Conservation (phyloP, 2,329 filamentous ascomycete genomes). For the Fusarium proliferatum region DNA sequence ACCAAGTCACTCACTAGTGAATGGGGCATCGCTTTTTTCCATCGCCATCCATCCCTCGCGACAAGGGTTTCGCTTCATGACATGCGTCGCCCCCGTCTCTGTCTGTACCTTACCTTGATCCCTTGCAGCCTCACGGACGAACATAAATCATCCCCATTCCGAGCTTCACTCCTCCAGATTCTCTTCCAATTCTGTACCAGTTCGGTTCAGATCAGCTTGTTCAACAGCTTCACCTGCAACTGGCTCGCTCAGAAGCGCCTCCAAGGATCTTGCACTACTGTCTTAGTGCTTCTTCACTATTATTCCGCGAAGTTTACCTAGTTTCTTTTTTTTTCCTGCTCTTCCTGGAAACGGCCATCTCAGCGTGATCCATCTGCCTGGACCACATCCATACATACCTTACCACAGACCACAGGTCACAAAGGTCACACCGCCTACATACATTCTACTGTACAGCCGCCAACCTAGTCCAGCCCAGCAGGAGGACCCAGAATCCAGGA, state of each 20-base stretch:
- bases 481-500: conserved; percentile 43
- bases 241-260: conserved; percentile 44
- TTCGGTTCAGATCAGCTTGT: conserved; percentile 40
- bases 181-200: conserved; percentile 33
- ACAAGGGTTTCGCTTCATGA: conserved; percentile 43
- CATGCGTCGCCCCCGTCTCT: conserved; percentile 37
- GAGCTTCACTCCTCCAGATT: conserved; percentile 30
- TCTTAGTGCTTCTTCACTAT: conserved; percentile 45
- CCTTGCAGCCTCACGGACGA: conserved; percentile 47
- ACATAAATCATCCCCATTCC: conserved; percentile 47
- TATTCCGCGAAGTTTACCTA: conserved; percentile 30
- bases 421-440: conserved; percentile 47
- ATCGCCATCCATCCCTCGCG: conserved; percentile 35
- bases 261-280: conserved; percentile 41
- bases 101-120: conserved; percentile 27
- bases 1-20: conserved; percentile 31
- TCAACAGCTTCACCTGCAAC: conserved; percentile 35
- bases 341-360: conserved; percentile 40
- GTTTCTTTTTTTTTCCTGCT: conserved; percentile 10
- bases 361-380: conserved; percentile 44
- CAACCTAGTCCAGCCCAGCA: conserved; percentile 20
- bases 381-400: conserved; percentile 24
- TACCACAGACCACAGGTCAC: conserved; percentile 34
- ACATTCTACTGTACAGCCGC: not conserved
- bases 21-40: conserved; percentile 41